These are phyloP conservation scores for Meyerozyma sp. DNA, from an alignment of 1,139 yeast genomes.

Conservation along the genomic window DNA sequence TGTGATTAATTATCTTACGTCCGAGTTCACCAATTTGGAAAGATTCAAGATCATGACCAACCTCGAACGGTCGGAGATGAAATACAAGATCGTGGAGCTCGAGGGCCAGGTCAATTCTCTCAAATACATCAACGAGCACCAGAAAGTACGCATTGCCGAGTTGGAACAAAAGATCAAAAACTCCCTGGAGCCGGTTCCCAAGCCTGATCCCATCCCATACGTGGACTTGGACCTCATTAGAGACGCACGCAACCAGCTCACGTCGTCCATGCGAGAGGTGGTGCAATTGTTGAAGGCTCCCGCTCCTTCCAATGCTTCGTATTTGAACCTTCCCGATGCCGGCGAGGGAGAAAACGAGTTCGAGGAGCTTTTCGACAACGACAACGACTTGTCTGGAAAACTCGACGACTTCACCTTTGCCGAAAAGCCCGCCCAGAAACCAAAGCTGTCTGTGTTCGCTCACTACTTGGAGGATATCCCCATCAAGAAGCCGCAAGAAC, in stretches of 20 bases:
- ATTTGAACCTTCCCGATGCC: conserved; percentile 16
- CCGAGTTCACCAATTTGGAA: conserved; percentile 56
- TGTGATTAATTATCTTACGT: conserved; percentile 56
- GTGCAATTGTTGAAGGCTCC: conserved; percentile 37
- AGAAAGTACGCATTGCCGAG: conserved; percentile 22
- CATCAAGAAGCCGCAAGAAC: not conserved
- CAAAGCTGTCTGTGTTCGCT: not conserved
- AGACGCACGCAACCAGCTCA: conserved; percentile 33
- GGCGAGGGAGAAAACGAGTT: not conserved
- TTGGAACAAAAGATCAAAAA: conserved; percentile 21
- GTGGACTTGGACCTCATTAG: conserved; percentile 37
- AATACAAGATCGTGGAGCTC: conserved; percentile 46
- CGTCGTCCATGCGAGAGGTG: conserved; percentile 39
- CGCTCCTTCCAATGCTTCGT: conserved; percentile 14
- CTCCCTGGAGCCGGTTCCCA: not conserved
- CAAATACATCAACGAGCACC: conserved; percentile 31
- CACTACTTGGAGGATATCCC: conserved; percentile 1
- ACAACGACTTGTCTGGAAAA: not conserved
- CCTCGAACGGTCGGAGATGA: conserved; percentile 54
- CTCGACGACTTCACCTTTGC: not conserved
- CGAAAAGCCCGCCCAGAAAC: not conserved
- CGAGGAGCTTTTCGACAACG: not conserved
- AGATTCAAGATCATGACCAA: conserved; percentile 52
- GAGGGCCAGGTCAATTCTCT: conserved; percentile 51
- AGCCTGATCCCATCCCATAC: conserved; percentile 24